Evolutionary conservation across 768 basidiomycete species (phyloP), one percentile per base, ranked within the genome.

Genomic region (Kwoniella mangroviensis): DNA sequence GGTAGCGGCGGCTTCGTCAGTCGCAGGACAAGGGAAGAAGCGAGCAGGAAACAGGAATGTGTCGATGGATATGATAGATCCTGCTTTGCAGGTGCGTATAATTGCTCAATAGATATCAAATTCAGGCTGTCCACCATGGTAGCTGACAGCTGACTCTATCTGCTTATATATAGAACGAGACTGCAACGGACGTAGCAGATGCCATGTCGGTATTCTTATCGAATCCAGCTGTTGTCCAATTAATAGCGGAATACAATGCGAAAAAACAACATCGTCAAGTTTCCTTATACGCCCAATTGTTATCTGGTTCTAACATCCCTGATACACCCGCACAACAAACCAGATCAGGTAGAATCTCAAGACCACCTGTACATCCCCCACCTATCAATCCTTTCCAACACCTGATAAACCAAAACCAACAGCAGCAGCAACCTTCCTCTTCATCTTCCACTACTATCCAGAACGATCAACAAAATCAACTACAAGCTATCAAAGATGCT

Each of bases 241-340:
- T 69, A 0, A 69, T 69, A 1, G 68, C 68, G 9, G 65, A 65
- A 12, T 66, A 58, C 68, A 63, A 67, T 22, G 61, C 65, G 12
- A 55, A 64, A 28, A 65, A 58, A 54, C 66, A 64, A 56, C 66
- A 64, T 42, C 53, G 62, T 42, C 60, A 67, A 43, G 70, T 63
- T 55, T 63, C 53, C 42, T 40, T 65, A 24, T 62, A 61, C 55
- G 65, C 59, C 53, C 69, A 73, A 28, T 49, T 63, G 4, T 26
- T 69, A 1, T 69, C 63, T 26, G 65, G 65, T 3, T 71, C 70
- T 7, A 40, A 21, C 2, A 53, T 51, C 1, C 68, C 62, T 10
- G 68, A 69, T 43, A 72, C 71, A 21, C 71, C 71, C 13, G 56
- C 64, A 11, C 71, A 72, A 28, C 73, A 73, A 42, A 73, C 73